phyloP scores from a whole-genome alignment of 345 rosid species.

The Syzygium oleosum region DNA sequence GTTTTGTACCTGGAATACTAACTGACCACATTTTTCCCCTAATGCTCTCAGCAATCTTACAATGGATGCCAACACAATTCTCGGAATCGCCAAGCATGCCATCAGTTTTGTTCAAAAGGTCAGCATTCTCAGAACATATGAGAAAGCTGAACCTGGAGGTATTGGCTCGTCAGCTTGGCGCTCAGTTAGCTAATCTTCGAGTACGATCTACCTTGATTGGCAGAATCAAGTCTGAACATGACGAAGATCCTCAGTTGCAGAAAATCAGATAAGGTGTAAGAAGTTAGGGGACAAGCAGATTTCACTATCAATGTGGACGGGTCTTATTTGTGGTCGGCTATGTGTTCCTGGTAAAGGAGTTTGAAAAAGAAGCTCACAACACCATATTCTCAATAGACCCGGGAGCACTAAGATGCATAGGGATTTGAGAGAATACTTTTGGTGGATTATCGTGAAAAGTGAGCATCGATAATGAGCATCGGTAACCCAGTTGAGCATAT shows the following conservation, averaged over 20 bases:
- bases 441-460: not conserved
- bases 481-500: not conserved
- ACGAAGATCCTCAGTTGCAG: not conserved
- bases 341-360: not conserved
- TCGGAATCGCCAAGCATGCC: not conserved
- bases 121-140: not conserved
- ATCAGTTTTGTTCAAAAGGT: not conserved
- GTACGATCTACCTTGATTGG: not conserved
- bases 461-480: not conserved
- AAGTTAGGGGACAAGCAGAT: not conserved
- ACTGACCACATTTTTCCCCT: not conserved
- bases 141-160: not conserved
- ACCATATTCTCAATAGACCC: not conserved
- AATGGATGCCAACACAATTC: not conserved
- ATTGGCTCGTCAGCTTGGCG: too few relatives aligned
- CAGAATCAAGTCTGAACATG: not conserved
- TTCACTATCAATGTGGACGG: not conserved
- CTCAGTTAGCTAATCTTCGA: not conserved
- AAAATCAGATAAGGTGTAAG: not conserved
- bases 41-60: not conserved
- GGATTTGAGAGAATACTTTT: not conserved
- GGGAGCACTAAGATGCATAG: not conserved
- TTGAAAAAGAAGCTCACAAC: not conserved
- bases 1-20: not conserved
- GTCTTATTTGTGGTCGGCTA: accelerated